Evolutionary conservation across 371 early-diverging fungal species (phyloP).

Genomic region (Catenaria anguillulae): DNA sequence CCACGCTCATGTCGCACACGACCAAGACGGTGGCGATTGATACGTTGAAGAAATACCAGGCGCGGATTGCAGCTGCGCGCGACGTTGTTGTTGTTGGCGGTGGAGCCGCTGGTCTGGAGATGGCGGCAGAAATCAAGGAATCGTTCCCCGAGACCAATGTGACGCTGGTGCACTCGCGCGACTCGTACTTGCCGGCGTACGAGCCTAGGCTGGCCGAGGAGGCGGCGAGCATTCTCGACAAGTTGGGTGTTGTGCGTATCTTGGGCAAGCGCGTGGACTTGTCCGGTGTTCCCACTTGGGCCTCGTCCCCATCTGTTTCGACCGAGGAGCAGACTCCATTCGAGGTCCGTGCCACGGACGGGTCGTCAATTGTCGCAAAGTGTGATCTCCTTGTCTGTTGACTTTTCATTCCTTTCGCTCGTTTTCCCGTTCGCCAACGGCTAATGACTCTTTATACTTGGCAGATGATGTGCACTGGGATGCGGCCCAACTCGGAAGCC

Average conservation of each 20-base stretch:
- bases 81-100: slow-evolving; percentile 43
- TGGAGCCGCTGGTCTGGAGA: slow-evolving; percentile 44
- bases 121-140: slow-evolving; percentile 16
- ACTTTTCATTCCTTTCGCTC: slow-evolving; percentile 31
- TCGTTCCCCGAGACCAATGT: slow-evolving; percentile 15
- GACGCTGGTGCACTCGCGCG: slow-evolving; percentile 27
- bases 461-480: slow-evolving; percentile 50
- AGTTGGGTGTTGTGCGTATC: slow-evolving; percentile 32
- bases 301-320: slow-evolving; percentile 18
- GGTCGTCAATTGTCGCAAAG: too few species aligned
- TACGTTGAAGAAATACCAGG: slow-evolving; percentile 26
- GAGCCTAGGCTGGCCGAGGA: slow-evolving; percentile 28
- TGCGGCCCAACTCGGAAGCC: slow-evolving; percentile 40
- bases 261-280: slow-evolving; percentile 31
- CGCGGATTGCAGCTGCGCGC: slow-evolving; percentile 28
- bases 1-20: slow-evolving; percentile 21
- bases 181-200: slow-evolving; percentile 35
- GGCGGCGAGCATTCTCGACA: slow-evolving; percentile 24
- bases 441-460: too few species aligned
- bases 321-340: slow-evolving; percentile 14
- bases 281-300: slow-evolving; percentile 27
- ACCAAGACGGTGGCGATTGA: slow-evolving; percentile 30
- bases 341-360: slow-evolving; percentile 27
- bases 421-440: too few species aligned
- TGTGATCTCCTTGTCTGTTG: slow-evolving; percentile 34